Evolutionary conservation across 176 grass and related monocot genomes (phyloP).

Genomic region (Oryza coarctata): DNA sequence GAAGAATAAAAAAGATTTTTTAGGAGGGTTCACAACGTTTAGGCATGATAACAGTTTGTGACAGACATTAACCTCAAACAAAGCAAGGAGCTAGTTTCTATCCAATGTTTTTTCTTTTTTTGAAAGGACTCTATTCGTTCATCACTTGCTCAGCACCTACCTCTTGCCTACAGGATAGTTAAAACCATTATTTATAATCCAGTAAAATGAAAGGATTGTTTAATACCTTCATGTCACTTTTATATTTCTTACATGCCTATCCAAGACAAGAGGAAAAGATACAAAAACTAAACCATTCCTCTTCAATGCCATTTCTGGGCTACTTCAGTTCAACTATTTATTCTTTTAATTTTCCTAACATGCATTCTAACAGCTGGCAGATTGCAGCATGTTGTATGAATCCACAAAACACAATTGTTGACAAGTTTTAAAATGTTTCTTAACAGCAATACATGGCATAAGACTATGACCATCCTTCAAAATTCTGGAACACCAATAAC

Average conservation of each 20-base stretch:
- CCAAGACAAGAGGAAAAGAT: background rate
- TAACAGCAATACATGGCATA: background rate
- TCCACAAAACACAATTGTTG: background rate
- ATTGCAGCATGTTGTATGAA: background rate
- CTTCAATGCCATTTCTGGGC: background rate
- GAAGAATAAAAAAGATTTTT: background rate
- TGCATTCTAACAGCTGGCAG: background rate
- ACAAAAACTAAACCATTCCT: background rate
- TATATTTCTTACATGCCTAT: background rate
- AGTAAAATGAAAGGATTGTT: background rate
- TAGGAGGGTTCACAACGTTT: background rate
- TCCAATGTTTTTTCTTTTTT: too few relatives aligned
- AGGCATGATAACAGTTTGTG: conserved; percentile 5
- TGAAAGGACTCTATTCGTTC: background rate
- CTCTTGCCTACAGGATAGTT: background rate
- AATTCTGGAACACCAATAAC: too few relatives aligned
- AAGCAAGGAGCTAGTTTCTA: background rate
- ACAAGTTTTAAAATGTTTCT: background rate
- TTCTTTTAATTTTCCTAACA: background rate
- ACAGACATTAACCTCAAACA: background rate
- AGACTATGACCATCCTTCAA: conserved; percentile 1
- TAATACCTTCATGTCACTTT: background rate
- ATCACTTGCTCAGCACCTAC: background rate
- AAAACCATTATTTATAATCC: background rate
- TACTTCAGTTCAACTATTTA: background rate